Percentiles rank a stretch among this genome's conserved stretches.
Evolutionary conservation across 257 asterid genomes (phyloP).

Genomic region (Solanum ossicruentum): DNA sequence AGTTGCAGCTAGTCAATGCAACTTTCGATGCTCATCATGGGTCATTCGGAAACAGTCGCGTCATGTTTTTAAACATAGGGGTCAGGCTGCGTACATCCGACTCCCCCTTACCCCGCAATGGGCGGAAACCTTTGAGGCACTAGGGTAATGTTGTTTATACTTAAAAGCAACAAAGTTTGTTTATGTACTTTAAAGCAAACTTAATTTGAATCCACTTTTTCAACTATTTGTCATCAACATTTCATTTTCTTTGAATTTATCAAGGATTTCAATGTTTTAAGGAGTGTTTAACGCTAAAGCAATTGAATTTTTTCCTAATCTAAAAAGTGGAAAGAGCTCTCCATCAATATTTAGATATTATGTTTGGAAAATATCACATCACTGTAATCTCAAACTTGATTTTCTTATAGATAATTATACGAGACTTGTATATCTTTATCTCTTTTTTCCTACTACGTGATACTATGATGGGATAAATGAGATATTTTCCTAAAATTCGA

Average conservation of each 20-base stretch:
- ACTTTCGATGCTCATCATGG: no score
- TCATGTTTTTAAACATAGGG: no score
- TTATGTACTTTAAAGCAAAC: conserved; percentile 4
- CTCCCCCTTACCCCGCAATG: no score
- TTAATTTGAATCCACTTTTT: not conserved
- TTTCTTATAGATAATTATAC: not conserved
- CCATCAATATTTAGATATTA: conserved; percentile 8
- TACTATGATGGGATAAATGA: not conserved
- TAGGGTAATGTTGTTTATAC: no score
- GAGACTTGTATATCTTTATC: not conserved
- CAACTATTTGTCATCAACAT: not conserved
- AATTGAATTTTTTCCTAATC: conserved; percentile 22
- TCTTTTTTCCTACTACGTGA: not conserved
- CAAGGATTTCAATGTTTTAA: conserved; percentile 10
- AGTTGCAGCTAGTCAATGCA: no score
- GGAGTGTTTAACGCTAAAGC: conserved; percentile 57
- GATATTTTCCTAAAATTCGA: not conserved
- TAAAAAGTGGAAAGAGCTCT: conserved; percentile 14
- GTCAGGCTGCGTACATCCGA: no score
- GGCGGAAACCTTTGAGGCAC: no score
- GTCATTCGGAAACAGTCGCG: no score
- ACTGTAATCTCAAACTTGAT: not conserved
- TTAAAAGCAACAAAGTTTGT: not conserved
- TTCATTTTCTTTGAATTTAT: not conserved
- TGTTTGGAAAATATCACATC: not conserved